Evolutionary conservation across 2,329 filamentous ascomycete species (phyloP).

Genomic region (Macrophomina tecta): DNA sequence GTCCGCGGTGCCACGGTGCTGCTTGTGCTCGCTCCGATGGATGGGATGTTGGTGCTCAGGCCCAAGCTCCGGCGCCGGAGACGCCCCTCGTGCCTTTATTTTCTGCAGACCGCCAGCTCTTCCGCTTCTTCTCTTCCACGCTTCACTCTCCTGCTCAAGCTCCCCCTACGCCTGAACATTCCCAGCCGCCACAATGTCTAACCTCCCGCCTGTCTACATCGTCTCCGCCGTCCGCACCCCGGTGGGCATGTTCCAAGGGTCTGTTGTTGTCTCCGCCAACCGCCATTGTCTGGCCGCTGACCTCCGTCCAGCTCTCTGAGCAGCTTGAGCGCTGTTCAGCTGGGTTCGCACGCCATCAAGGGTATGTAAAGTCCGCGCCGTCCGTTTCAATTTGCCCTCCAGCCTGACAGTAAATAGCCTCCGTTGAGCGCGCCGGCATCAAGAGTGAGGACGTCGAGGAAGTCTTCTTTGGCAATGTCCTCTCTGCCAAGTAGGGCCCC

Average conservation of each 20-base stretch:
- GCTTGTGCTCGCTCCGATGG: neutral
- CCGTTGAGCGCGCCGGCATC: slow-evolving; percentile 85
- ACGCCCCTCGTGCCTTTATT: slow-evolving; percentile 21
- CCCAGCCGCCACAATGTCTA: slow-evolving; percentile 65
- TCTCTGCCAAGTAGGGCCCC: slow-evolving; percentile 84
- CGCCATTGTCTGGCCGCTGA: neutral
- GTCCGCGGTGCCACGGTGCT: neutral
- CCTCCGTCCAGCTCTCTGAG: slow-evolving; percentile 75
- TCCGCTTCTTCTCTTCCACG: slow-evolving; percentile 18
- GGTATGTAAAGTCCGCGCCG: slow-evolving; percentile 57
- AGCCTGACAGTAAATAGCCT: slow-evolving; percentile 54
- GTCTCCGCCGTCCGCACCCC: slow-evolving; percentile 91
- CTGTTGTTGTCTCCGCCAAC: slow-evolving; percentile 41
- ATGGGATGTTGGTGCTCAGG: slow-evolving; percentile 11
- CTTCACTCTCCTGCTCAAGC: neutral
- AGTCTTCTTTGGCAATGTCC: slow-evolving; percentile 97
- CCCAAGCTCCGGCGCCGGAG: slow-evolving; percentile 26
- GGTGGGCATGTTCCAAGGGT: slow-evolving; percentile 94
- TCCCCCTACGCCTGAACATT: neutral
- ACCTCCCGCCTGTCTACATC: slow-evolving; percentile 90
- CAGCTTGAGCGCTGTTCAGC: slow-evolving; percentile 81
- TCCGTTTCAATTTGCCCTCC: slow-evolving; percentile 33
- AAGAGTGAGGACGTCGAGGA: slow-evolving; percentile 91
- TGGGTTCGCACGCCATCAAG: slow-evolving; percentile 93
- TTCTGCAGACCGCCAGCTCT: slow-evolving; percentile 28